Evolutionary conservation across 177 flowering plant species (phyloP), one percentile per base, ranked within the genome.

Genomic region (Vitis hybrid): DNA sequence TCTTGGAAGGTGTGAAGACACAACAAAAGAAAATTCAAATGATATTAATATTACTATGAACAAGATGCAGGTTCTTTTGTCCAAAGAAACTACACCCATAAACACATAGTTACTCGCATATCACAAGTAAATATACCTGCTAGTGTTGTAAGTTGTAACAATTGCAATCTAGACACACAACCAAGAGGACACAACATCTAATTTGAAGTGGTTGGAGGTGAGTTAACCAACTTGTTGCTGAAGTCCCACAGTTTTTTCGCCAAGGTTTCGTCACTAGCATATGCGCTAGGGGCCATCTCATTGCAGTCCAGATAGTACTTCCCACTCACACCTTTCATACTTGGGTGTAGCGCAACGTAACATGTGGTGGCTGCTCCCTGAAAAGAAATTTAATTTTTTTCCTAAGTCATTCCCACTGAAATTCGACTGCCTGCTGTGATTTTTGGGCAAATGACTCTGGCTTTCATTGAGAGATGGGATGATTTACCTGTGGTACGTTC

Each of bases 301-400:
- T 96, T 96, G 84, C 98, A 92, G 75, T 96, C 99, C 26, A 68
- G 62, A 58, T 65, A 96, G 77, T 96, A 96, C 75, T 89, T 96
- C 55, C 97, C 98, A 0, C 79, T 84, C 21, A 81, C 91, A 2
- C 91, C 97, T 71, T 89, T 87, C 72, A 96, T 45, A 45, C 72
- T 76, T 14, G 97, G 97, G 77, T 93, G 97, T 9, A 96, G 87
- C 0, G 99, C 98, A 0, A 79, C 92, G 61, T 88, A 93, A 79
- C 97, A 93, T 19, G 97, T 84, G 3, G 99, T 93, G 19, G 99
- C 93, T 51, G 99, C 99, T 34, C 99, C 99, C 99, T 93, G 81
- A 15, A 61, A 32, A 11, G 6, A 30, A 51, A 45, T 9, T 34
- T 3, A 17, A 59, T 3, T 39, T 39, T 34, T 39, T 39, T 39